phyloP scores from a whole-genome alignment of 2,329 filamentous ascomycete species.

The Sporothrix humicola region DNA sequence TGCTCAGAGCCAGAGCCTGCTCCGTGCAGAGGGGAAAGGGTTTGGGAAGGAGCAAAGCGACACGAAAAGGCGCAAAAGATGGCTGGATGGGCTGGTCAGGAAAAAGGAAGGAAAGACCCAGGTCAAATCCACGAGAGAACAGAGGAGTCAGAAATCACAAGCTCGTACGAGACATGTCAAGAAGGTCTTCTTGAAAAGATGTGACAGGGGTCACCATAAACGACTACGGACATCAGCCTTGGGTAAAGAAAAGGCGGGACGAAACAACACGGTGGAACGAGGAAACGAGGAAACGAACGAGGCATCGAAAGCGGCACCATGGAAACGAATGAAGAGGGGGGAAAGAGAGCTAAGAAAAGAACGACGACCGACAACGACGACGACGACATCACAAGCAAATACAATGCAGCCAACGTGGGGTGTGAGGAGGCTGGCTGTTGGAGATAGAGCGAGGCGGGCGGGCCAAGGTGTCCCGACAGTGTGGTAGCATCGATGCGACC shows the following conservation, averaged over 20 bases:
- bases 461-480: conserved; percentile 22
- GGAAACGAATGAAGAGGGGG: background rate
- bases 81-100: conserved; percentile 18
- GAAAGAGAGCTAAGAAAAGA: background rate
- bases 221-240: conserved; percentile 9
- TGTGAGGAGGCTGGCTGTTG: conserved; percentile 12
- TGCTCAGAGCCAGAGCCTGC: background rate
- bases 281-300: conserved; percentile 15
- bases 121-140: background rate
- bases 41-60: background rate
- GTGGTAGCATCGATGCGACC: conserved; percentile 26
- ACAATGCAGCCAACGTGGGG: background rate
- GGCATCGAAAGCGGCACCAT: conserved; percentile 4
- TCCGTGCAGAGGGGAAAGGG: background rate
- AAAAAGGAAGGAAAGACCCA: background rate
- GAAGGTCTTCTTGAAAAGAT: background rate
- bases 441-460: background rate
- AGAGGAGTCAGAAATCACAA: conserved; percentile 22
- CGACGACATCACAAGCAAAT: conserved; percentile 13
- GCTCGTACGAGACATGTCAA: conserved; percentile 14
- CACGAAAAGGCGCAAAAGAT: background rate
- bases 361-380: background rate
- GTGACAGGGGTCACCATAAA: background rate
- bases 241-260: conserved; percentile 18
- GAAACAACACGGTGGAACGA: conserved; percentile 5